Conservation (phyloP, 2,329 filamentous ascomycete genomes). For the Ceratocystis cacaofunesta region DNA sequence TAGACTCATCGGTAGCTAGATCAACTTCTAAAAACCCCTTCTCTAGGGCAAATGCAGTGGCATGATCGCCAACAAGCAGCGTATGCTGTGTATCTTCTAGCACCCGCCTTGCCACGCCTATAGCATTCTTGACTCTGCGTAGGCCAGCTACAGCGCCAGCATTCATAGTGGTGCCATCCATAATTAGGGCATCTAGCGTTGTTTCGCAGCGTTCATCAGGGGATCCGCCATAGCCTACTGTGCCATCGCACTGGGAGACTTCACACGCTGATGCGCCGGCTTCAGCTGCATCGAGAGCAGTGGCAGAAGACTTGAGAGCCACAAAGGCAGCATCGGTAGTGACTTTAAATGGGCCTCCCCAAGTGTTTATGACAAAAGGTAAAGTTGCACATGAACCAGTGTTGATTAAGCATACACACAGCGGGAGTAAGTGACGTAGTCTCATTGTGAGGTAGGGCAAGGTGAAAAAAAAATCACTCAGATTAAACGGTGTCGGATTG, state of each 20-base stretch:
- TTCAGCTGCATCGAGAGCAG: conserved; percentile 37
- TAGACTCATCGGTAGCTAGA: conserved; percentile 30
- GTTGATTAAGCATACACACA: neutral
- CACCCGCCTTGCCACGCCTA: conserved; percentile 36
- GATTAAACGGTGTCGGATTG: too few species aligned
- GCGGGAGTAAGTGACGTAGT: neutral
- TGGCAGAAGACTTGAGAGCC: conserved; percentile 24
- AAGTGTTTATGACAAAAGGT: conserved; percentile 40
- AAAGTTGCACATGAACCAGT: conserved; percentile 18
- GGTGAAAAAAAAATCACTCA: too few species aligned
- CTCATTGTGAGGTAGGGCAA: neutral
- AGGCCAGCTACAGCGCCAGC: conserved; percentile 38
- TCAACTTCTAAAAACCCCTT: conserved; percentile 35
- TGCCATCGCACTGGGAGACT: conserved; percentile 37
- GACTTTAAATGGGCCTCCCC: conserved; percentile 36
- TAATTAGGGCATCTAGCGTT: conserved; percentile 44
- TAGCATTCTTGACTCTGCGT: conserved; percentile 33
- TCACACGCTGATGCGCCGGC: conserved; percentile 39
- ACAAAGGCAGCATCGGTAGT: conserved; percentile 38
- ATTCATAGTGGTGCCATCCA: conserved; percentile 40
- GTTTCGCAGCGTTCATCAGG: conserved; percentile 43
- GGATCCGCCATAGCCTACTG: conserved; percentile 40
- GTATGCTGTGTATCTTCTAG: conserved; percentile 38
- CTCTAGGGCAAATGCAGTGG: conserved; percentile 36
- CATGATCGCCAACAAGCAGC: conserved; percentile 37